Conservation (phyloP, 2,329 filamentous ascomycete species). For the Penicillium griseofulvum region DNA sequence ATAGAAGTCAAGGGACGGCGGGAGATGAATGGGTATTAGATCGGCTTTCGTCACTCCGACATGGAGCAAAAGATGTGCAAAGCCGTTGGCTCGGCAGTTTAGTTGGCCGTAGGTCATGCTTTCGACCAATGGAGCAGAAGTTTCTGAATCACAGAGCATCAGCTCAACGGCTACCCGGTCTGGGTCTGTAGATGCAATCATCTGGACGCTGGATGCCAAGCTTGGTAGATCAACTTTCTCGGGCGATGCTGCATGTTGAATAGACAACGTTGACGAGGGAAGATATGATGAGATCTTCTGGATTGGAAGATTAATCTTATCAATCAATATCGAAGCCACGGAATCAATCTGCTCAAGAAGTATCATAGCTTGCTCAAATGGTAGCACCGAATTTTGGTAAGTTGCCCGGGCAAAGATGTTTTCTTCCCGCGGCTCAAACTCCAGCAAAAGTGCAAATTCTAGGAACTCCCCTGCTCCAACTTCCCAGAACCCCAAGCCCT, state of each 20-base stretch:
- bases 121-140: conserved; percentile 31
- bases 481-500: conserved; percentile 51
- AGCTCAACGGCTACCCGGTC: conserved; percentile 64
- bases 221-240: conserved; percentile 40
- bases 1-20: conserved; percentile 73
- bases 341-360: conserved; percentile 62
- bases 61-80: conserved; percentile 58
- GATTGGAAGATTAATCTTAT: conserved; percentile 35
- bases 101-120: conserved; percentile 64
- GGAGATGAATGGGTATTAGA: conserved; percentile 71
- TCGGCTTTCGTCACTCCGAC: conserved; percentile 52
- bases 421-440: conserved; percentile 63
- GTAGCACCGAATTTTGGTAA: conserved; percentile 55
- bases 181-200: conserved; percentile 49
- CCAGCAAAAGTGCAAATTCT: conserved; percentile 73
- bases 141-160: conserved; percentile 47
- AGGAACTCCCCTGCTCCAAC: conserved; percentile 65
- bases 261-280: conserved; percentile 45
- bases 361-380: conserved; percentile 53
- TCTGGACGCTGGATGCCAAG: conserved; percentile 56
- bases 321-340: conserved; percentile 48
- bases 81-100: conserved; percentile 61
- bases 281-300: conserved; percentile 30
- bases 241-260: conserved; percentile 47
- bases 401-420: conserved; percentile 54